Conservation (phyloP, 176 grass and related monocot genomes). For the Panicum miliaceum region DNA sequence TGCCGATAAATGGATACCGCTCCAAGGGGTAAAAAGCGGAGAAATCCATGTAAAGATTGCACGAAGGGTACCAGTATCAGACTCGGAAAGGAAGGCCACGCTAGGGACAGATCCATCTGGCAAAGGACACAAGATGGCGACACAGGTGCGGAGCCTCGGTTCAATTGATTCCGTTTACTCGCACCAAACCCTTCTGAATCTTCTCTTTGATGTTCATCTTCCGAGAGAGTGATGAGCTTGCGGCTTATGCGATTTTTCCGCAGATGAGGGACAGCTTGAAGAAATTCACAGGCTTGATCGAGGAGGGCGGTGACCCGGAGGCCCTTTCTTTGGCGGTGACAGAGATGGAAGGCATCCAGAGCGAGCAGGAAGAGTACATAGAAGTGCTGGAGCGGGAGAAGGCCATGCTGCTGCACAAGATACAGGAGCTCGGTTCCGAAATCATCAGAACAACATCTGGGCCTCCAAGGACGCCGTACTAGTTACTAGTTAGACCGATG, state of each 20-base stretch:
- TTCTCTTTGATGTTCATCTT: background rate
- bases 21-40: constrained; percentile 81
- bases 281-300: constrained; percentile 63
- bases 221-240: background rate
- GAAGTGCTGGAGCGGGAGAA: constrained; percentile 82
- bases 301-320: constrained; percentile 73
- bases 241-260: constrained; percentile 6
- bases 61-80: constrained; percentile 38
- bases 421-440: constrained; percentile 73
- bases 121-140: constrained; percentile 61
- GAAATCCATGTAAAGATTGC: constrained; percentile 74
- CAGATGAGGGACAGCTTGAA: constrained; percentile 76
- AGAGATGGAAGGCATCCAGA: constrained; percentile 73
- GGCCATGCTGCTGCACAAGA: constrained; percentile 51
- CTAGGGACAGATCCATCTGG: constrained; percentile 39
- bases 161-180: background rate
- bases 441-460: constrained; percentile 65
- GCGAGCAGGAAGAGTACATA: constrained; percentile 70
- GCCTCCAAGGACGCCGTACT: constrained; percentile 52
- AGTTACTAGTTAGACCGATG: constrained; percentile 44
- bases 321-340: constrained; percentile 58
- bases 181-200: background rate
- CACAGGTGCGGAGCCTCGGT: constrained; percentile 47
- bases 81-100: constrained; percentile 50
- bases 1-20: constrained; percentile 78